A percentile compares a stretch with the other conserved stretches of the same genome.
These are phyloP conservation scores for Fusarium neocosmosporiellum DNA, from an alignment of 2,329 filamentous ascomycete genomes.

Conservation along the genomic window DNA sequence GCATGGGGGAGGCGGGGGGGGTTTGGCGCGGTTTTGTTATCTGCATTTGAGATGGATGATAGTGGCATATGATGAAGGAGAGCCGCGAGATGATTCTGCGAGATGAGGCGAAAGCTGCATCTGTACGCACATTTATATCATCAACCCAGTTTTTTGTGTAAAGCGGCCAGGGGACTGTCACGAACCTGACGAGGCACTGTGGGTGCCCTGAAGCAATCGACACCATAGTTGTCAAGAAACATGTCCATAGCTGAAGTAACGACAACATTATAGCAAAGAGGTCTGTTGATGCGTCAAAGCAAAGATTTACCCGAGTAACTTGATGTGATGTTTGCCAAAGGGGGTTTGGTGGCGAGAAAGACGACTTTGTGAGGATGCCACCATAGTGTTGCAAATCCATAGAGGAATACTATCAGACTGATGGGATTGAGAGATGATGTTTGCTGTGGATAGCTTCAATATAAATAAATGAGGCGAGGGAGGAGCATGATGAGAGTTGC, in stretches of 20 bases:
- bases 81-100: not conserved
- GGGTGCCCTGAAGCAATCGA: not conserved
- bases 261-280: not conserved
- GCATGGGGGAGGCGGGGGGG: constrained; percentile 20
- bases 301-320: not conserved
- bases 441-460: not conserved
- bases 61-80: constrained; percentile 6
- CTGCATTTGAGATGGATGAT: constrained; percentile 32
- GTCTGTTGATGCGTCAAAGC: not conserved
- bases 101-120: not conserved
- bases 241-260: not conserved
- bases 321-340: not conserved
- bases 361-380: not conserved
- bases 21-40: constrained; percentile 36
- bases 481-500: not conserved
- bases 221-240: not conserved
- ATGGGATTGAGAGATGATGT: not conserved
- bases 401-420: not conserved
- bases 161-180: not conserved
- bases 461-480: not conserved
- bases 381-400: not conserved
- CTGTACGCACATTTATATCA: not conserved
- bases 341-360: not conserved
- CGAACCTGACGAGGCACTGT: not conserved
- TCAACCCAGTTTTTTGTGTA: not conserved